Percentiles rank a stretch among this genome's conserved stretches.
Evolutionary conservation across 345 rosid genomes (phyloP).

Genomic region (Lumnitzera littorea): DNA sequence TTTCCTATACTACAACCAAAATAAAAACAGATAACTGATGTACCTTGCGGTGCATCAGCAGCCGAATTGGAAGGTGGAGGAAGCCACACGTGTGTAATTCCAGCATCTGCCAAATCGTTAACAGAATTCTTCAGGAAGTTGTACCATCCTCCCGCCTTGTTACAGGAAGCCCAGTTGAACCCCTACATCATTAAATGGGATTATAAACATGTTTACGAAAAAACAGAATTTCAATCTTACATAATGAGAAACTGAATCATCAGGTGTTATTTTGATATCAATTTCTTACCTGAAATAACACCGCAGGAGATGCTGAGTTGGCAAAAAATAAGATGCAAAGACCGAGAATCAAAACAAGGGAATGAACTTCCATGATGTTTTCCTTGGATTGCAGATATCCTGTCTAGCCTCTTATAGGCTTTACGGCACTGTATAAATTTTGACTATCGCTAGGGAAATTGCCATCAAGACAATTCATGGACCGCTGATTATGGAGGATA

Average conservation of each 20-base stretch:
- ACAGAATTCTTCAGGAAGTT: conserved; percentile 48
- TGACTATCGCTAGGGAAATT: too few relatives aligned
- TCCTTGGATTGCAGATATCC: too few relatives aligned
- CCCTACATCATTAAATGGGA: conserved; percentile 28
- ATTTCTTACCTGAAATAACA: conserved; percentile 49
- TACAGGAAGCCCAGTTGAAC: conserved; percentile 84
- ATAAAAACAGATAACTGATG: too few relatives aligned
- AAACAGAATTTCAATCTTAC: too few relatives aligned
- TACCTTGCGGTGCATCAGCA: conserved; percentile 43
- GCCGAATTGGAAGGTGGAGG: conserved; percentile 89
- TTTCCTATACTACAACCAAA: background rate
- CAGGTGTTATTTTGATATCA: too few relatives aligned
- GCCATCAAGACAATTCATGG: too few relatives aligned
- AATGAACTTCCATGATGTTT: conserved; percentile 13
- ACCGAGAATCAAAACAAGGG: conserved; percentile 6
- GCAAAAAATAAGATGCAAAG: conserved; percentile 30
- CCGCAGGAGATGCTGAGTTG: conserved; percentile 28
- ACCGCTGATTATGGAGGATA: too few relatives aligned
- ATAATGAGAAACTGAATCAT: too few relatives aligned
- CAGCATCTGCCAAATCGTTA: conserved; percentile 55
- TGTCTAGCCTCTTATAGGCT: too few relatives aligned
- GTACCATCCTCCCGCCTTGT: conserved; percentile 74
- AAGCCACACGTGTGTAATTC: conserved; percentile 86
- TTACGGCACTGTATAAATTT: too few relatives aligned
- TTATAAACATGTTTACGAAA: too few relatives aligned